Base-by-base conservation (phyloP, 2,329 filamentous ascomycete genomes). In the Gyromitra esculenta region DNA sequence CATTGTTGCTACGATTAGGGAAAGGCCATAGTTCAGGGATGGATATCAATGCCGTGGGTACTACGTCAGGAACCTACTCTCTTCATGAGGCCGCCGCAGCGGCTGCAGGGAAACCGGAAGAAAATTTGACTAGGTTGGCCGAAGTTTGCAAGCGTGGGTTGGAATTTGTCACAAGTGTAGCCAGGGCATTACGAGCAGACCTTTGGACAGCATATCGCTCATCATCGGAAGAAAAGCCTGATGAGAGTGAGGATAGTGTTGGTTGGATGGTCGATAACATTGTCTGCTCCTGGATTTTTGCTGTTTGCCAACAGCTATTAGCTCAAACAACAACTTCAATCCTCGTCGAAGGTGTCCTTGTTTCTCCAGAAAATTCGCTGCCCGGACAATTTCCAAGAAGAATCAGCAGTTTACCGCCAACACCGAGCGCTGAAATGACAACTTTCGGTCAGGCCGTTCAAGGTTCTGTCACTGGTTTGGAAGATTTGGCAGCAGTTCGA, bases 111-210 rank as follows among this genome's bases (percentile, higher is more conserved):
- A 78, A 77, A 31, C 85, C 85, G 50, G 91, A 92, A 77, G 93
- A 97, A 82, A 91, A 97, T 80, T 84, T 97, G 31, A 85, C 88
- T 8, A 89, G 94, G 77, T 87, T 97, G n/a, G 91, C 93, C 0
- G 94, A 98, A 81, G 89, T 97, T 37, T 97, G 94, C 82, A 90
- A 90, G 77, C 88, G 94, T 74, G 91, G 93, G 1, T 87, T 96
- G 8, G 91, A 92, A 77, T 98, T 97, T 80, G 91, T 98, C 48
- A 91, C 92, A 0, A 89, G 91, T 50, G 90, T 93, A 48, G 92
- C 93, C 1, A 89, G 92, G 68, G 89, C 94, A 25, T 90, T 98
- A 85, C 89, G 94, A 67, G 88, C 89, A 70, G 96, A 98, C 81
- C 85, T 98, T 1, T 84, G 89, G 60, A 86, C 87, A n/a, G 89